Percentiles rank a stretch among this genome's conserved stretches.
These are phyloP conservation scores for Aschersonia sp. DNA, from an alignment of 2,329 filamentous ascomycete species.

Conservation along the genomic window DNA sequence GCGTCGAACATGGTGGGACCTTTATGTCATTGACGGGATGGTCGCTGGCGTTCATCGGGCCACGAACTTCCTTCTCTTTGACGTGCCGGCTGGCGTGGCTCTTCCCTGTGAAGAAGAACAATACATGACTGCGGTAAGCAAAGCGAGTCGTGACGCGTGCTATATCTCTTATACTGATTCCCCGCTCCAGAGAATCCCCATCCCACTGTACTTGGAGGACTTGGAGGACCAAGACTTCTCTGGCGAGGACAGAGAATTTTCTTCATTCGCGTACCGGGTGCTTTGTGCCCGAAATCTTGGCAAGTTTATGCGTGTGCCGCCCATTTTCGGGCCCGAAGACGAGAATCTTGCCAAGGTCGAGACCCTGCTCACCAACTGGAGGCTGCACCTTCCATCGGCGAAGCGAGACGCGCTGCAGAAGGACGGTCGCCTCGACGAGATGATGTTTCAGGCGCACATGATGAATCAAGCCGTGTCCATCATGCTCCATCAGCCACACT, in stretches of 20 bases:
- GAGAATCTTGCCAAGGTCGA: constrained; percentile 37
- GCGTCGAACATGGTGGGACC: constrained; percentile 83
- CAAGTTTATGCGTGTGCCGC: constrained; percentile 49
- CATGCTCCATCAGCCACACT: constrained; percentile 66
- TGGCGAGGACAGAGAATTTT: constrained; percentile 56
- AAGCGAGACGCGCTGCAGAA: constrained; percentile 58
- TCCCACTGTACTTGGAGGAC: constrained; percentile 51
- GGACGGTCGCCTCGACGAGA: constrained; percentile 65
- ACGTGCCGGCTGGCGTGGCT: constrained; percentile 51
- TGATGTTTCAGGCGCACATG: constrained; percentile 86
- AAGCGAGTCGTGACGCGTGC: not conserved
- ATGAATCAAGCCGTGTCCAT: constrained; percentile 54
- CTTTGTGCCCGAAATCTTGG: constrained; percentile 69
- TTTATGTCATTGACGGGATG: constrained; percentile 71
- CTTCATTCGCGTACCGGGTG: constrained; percentile 75
- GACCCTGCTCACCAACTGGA: constrained; percentile 54
- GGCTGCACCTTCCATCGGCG: constrained; percentile 57
- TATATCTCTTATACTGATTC: not conserved
- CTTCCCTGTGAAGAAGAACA: constrained; percentile 77
- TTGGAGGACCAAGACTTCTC: constrained; percentile 67
- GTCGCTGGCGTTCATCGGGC: constrained; percentile 65
- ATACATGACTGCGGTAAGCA: constrained; percentile 43
- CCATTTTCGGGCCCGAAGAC: constrained; percentile 36
- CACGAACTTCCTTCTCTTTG: constrained; percentile 56
- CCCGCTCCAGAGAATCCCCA: constrained; percentile 36